Percentiles rank a stretch among this genome's conserved stretches.
phyloP scores from a whole-genome alignment of 2,329 filamentous ascomycete genomes.

The Trichoderma sp. region DNA sequence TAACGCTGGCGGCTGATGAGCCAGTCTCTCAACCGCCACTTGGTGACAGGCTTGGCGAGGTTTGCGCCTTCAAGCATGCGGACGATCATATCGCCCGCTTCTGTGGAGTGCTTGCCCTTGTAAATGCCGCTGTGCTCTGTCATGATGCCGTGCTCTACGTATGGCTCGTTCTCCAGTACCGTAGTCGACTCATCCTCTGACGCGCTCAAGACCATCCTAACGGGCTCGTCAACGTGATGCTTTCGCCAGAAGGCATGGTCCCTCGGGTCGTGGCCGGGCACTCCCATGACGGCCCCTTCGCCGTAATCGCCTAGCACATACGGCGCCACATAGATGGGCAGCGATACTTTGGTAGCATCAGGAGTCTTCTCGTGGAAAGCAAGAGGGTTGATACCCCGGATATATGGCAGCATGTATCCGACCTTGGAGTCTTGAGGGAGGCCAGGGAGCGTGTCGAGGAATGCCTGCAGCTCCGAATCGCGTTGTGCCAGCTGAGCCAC shows the following conservation, averaged over 20 bases:
- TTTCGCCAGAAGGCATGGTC: constrained; percentile 80
- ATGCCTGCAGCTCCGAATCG: constrained; percentile 65
- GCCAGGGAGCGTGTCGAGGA: constrained; percentile 64
- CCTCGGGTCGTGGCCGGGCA: constrained; percentile 79
- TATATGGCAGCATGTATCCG: constrained; percentile 66
- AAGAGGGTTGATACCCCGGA: constrained; percentile 68
- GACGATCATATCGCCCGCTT: constrained; percentile 65
- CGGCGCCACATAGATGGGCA: constrained; percentile 80
- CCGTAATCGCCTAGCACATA: constrained; percentile 87
- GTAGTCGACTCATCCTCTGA: constrained; percentile 53
- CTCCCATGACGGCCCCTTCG: constrained; percentile 88
- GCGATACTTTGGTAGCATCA: constrained; percentile 54
- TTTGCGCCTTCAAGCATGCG: constrained; percentile 55
- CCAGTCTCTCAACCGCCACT: constrained; percentile 86
- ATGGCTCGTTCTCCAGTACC: constrained; percentile 55
- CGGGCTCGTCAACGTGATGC: constrained; percentile 62
- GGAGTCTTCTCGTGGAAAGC: constrained; percentile 55
- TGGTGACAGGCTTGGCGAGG: constrained; percentile 65
- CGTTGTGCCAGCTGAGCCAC: constrained; percentile 62
- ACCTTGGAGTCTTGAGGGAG: constrained; percentile 60
- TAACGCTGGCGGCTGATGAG: constrained; percentile 89
- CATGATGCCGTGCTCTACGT: constrained; percentile 67
- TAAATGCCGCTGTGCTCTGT: constrained; percentile 67
- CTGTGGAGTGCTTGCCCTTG: constrained; percentile 62
- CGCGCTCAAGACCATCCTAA: constrained; percentile 64